Evolutionary conservation across 2,329 filamentous ascomycete species (phyloP), one percentile per base, ranked within the genome.

Genomic region (Achaetomium macrosporum): DNA sequence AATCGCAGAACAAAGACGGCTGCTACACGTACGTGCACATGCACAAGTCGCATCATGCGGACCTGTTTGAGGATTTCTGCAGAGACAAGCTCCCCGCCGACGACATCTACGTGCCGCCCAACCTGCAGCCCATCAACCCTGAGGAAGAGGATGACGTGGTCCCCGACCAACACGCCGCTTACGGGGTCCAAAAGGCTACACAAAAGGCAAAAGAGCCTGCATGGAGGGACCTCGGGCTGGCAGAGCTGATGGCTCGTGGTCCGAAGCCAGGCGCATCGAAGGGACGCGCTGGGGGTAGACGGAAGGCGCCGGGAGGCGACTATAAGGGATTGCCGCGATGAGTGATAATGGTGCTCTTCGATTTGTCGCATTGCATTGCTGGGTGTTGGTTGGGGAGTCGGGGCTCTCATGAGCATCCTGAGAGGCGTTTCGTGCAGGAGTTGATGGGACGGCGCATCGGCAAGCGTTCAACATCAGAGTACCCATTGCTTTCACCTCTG

Each of bases 61-160:
- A 91, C 71, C 81, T 90, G 57, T 86, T 91, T 61, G 88, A 92
- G 67, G 83, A 86, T 67, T 85, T 87, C 65, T 85, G 82, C 76
- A 81, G 80, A 65, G 83, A 86, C 71, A 79, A 77, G 64, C 78
- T 87, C 42, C 83, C 84, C n/a, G 74, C 78, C 56, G 88, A 93
- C 71, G 87, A 91, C 52, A 88, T 93, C 66, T 87, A 88, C 68
- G 86, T 95, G n/a, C 82, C 86, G 33, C 82, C 83, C 8, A 82
- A 89, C 57, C 82, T 90, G 66, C 87, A 90, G 67, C 89, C 88
- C 39, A 77, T 90, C 65, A 92, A 93, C 66, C 88, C 89, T 0
- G 88, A 93, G 69, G 88, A 93, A 67, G 88, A 93, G 70, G 89
- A 93, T 65, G 88, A 93, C 64, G 86, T 93, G 4, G 88, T 93